Base-by-base conservation (phyloP, 2,329 filamentous ascomycete species). In the Colletotrichum sp. region DNA sequence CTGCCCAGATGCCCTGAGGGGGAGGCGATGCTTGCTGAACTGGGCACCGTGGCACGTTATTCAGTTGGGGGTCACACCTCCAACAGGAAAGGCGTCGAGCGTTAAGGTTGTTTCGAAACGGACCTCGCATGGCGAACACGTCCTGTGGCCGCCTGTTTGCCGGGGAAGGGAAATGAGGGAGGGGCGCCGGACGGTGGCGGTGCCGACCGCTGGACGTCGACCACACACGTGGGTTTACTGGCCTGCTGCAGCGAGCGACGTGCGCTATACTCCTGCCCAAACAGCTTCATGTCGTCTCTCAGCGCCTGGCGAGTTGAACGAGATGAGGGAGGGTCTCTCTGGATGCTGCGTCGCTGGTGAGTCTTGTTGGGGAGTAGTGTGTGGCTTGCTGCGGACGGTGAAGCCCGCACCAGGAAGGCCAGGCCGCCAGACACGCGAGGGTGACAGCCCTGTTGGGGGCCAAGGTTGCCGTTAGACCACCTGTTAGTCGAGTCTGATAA, bases 81-180 rank as follows among this genome's bases (percentile, higher is more conserved):
- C 34, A 63, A 75, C 26, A 18, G 56, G 69, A 55, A 61, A 72
- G 58, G 69, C 63, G 63, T 58, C 43, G 14, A 58, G 32, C 62
- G 69, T 75, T 75, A 75, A 73, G 69, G 73, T 75, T 75, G 73
- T 75, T 75, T 75, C 63, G 52, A 75, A 75, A 64, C 69, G 69
- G 69, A 52, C 32, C 64, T 69, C 36, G 69, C 64, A 74, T 75
- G 69, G 73, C 56, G 64, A 66, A 61, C 28, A 62, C 52, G 69
- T 59, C 71, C 30, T 75, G 18, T 75, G 63, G 63, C 56, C 58
- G 69, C 63, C 28, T 21, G 69, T 68, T 52, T 67, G 62, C 69
- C 48, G 34, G 63, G 56, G 38, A 30, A 58, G 14, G 68, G 69
- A 72, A 75, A 75, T 75, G 62, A 75, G 43, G 21, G 70, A 75